phyloP scores from a whole-genome alignment of 805 yeast genomes.

The Starmera dryadoides region DNA sequence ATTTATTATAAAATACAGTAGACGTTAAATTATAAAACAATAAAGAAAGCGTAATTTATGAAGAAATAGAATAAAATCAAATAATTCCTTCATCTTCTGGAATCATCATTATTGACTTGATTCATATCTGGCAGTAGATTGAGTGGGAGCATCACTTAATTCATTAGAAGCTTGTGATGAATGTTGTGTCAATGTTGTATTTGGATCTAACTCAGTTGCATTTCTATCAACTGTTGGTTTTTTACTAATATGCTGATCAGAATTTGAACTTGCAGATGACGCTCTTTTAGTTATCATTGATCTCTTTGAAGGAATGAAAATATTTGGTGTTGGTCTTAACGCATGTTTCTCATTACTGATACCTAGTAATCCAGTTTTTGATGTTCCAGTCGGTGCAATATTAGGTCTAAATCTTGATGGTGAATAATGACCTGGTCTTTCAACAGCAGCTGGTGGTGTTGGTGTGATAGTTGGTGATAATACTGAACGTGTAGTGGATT shows the following conservation, averaged over 20 bases:
- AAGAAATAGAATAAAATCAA: too few species aligned
- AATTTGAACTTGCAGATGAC: background rate
- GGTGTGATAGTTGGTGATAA: conserved; percentile 2
- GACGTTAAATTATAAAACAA: too few species aligned
- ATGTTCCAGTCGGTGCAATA: background rate
- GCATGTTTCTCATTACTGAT: background rate
- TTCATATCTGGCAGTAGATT: background rate
- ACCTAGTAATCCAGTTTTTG: background rate
- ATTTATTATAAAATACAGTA: background rate
- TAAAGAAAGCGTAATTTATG: too few species aligned
- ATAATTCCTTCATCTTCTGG: too few species aligned
- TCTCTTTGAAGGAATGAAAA: conserved; percentile 1
- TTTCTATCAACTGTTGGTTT: background rate
- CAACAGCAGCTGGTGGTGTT: conserved; percentile 3
- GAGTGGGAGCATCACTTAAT: background rate
- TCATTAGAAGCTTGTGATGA: background rate
- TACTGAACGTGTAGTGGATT: too few species aligned
- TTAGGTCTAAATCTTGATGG: conserved; percentile 2
- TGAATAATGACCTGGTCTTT: conserved; percentile 2
- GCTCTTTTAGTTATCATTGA: background rate
- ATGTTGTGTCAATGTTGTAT: background rate
- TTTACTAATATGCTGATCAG: background rate
- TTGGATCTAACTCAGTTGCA: background rate
- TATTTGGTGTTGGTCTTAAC: background rate
- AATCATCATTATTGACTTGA: too few species aligned